Base-by-base conservation (phyloP, 2,329 filamentous ascomycete species). In the Ceratocystis variospora region DNA sequence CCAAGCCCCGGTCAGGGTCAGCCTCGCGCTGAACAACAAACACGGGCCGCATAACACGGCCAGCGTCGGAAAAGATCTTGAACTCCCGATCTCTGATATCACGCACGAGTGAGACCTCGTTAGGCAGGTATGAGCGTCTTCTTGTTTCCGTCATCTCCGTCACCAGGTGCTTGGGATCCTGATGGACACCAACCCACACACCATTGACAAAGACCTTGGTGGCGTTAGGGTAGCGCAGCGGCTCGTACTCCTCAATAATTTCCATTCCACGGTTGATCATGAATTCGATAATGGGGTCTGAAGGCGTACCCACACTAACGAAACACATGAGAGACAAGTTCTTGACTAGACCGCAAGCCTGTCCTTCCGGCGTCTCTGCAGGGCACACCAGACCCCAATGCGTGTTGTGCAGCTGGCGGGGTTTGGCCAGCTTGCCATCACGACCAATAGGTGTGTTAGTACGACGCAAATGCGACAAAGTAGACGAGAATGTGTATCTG, bases 121-220 rank as follows among this genome's bases (percentile, higher is more conserved):
- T 89, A 15, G 90, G 91, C 68, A 99, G 87, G 72, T 90, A 86
- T 69, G 89, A 88, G 70, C 87, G 87, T 66, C 93, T 83, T 71
- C 91, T 86, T 64, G 96, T 82, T 64, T 87, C 83, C 72, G 88
- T 82, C 57, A 96, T 88, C 66, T 88, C 85, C 67, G 83, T 84
- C 37, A 96, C 91, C 53, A 99, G 82, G 71, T 92, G 86, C 71
- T 89, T 87, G 8, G 94, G 90, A 71, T 96, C 90, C 70, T 90
- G 85, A 73, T 96, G 91, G 15, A 97, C 88, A 76, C 94, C 95
- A 61, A 97, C 92, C 95, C 95, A 99, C 4, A 93, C 90, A 75
- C 94, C 94, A 73, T 99, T 97, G 71, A 99, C 88, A 72, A 99
- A 99, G 61, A 99, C 88, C 79, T 99, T 99, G 64, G 94, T 99